Conservation (phyloP, 306 rosid genomes). For the Citrullus amarus region DNA sequence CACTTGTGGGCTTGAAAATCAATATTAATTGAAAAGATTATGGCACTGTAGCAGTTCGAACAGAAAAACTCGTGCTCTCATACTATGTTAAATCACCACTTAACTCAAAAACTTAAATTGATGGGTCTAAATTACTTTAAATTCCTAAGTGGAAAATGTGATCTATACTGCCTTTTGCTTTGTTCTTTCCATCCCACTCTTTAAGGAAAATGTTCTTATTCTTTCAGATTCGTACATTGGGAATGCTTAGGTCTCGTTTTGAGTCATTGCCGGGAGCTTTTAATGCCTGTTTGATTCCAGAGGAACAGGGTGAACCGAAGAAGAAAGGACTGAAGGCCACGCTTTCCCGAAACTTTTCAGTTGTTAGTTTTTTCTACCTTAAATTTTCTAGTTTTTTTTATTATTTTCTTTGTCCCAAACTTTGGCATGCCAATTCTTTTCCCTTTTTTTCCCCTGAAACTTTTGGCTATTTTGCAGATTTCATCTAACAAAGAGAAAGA, state of each 20-base stretch:
- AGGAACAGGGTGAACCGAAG: conserved; percentile 59
- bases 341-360: conserved; percentile 48
- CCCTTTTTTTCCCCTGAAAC: neutral
- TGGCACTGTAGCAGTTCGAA: too few relatives aligned
- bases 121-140: neutral
- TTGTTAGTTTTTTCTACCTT: conserved; percentile 21
- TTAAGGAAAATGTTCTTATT: conserved; percentile 6
- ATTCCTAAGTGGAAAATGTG: neutral
- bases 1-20: too few relatives aligned
- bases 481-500: conserved; percentile 68
- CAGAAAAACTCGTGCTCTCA: neutral
- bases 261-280: conserved; percentile 81
- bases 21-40: too few relatives aligned
- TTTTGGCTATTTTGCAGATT: conserved; percentile 26
- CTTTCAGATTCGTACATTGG: conserved; percentile 83
- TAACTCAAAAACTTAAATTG: neutral
- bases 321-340: conserved; percentile 88
- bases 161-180: neutral
- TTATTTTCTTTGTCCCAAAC: neutral
- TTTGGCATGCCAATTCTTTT: neutral
- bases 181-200: neutral
- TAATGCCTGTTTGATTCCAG: conserved; percentile 70
- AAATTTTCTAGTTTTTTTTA: neutral
- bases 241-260: conserved; percentile 97
- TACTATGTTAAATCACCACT: neutral